Percentiles rank a stretch among this genome's conserved stretches.
phyloP scores from a whole-genome alignment of 2,329 filamentous ascomycete species.

The Colletotrichum graminicola region DNA sequence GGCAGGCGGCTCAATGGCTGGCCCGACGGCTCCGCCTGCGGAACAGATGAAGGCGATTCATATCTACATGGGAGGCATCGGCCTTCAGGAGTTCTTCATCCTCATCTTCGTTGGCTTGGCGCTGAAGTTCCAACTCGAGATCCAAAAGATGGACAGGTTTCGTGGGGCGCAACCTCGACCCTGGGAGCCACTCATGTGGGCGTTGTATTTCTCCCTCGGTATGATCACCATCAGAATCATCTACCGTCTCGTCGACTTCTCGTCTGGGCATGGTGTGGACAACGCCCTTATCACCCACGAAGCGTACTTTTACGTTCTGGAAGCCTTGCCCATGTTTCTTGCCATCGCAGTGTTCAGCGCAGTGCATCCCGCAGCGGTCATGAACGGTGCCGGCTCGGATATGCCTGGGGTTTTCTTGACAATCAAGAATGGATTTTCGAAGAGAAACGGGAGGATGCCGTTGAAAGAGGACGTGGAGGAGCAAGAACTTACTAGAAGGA shows the following conservation, averaged over 20 bases:
- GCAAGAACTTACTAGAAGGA: slow-evolving; percentile 19
- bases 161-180: slow-evolving; percentile 1
- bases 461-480: slow-evolving; percentile 3
- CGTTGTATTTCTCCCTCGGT: slow-evolving; percentile 52
- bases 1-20: slow-evolving; percentile 49
- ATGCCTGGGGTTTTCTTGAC: slow-evolving; percentile 25
- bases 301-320: slow-evolving; percentile 62
- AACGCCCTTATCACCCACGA: slow-evolving; percentile 50
- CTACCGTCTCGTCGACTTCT: slow-evolving; percentile 66
- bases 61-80: slow-evolving; percentile 65
- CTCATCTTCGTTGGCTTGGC: slow-evolving; percentile 58
- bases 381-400: slow-evolving; percentile 28
- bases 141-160: slow-evolving; percentile 43
- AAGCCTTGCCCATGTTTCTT: slow-evolving; percentile 57
- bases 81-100: slow-evolving; percentile 64
- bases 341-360: slow-evolving; percentile 59
- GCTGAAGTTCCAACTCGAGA: slow-evolving; percentile 52
- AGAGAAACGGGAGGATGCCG: slow-evolving; percentile 3
- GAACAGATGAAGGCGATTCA: slow-evolving; percentile 52
- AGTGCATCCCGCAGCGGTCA: slow-evolving; percentile 51
- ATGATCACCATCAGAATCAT: slow-evolving; percentile 63
- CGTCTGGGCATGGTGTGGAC: slow-evolving; percentile 51
- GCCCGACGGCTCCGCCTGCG: slow-evolving; percentile 45
- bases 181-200: slow-evolving; percentile 47
- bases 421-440: not conserved